Evolutionary conservation across 1,284 basidiomycete genomes (phyloP), one percentile per base, ranked within the genome.

Genomic region (Cryptococcus sp.): DNA sequence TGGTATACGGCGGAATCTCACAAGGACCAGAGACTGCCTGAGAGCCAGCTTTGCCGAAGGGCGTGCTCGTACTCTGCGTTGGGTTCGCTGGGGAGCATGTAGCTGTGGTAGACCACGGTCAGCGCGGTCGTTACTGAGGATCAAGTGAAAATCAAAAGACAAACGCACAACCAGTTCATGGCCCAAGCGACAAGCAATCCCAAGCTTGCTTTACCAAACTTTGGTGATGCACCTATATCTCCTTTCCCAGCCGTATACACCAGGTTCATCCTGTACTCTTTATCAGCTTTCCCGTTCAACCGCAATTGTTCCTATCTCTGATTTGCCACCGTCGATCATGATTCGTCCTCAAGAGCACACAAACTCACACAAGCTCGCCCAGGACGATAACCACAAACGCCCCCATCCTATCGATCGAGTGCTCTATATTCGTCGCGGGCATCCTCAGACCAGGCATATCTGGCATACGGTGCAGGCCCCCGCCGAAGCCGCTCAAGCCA

Each of bases 131-230:
- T 15, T 0, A 40, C 33, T 38, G 50, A 15, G 13, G 42, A 20
- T n/a, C 20, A 21, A 52, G 37, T 37, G n/a, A n/a, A n/a, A n/a
- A n/a, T n/a, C n/a, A n/a, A n/a, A n/a, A n/a, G n/a, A n/a, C 47
- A 46, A 50, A 71, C 76, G 52, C 66, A 78, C 52, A 79, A 56
- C 70, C 76, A 79, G 58, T 77, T 76, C 35, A 79, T 52, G 11
- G 75, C 74, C 72, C 77, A 79, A 0, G 78, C 78, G 6, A 77
- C 65, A 65, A 79, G 75, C 38, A 79, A 69, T 8, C 75, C 71
- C 12, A 78, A 57, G 2, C 70, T 61, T 0, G 77, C 71, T 36
- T 72, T 72, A 1, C 76, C 77, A 43, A 68, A 78, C 56, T 66
- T 70, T n/a, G 24, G 40, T 8, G 66, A 68, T 3, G 57, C 57